Evolutionary conservation across 208 protist species (phyloP).

Genomic region (Acanthamoeba culbertsoni): DNA sequence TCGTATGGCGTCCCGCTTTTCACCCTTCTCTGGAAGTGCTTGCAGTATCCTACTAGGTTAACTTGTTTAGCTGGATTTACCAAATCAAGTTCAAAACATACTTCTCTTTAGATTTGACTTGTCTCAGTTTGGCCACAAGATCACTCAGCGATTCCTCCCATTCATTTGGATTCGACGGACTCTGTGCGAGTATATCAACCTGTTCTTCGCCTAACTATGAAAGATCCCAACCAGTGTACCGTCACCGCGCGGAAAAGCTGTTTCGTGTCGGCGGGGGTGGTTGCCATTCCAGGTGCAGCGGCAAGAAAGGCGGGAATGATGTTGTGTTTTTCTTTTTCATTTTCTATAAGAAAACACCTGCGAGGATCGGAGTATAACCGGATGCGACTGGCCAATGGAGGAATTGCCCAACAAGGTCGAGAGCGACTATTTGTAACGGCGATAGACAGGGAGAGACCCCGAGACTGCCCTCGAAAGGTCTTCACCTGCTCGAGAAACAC

Average conservation of each 20-base stretch:
- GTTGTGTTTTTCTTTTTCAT: neutral
- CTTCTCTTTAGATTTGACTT: neutral
- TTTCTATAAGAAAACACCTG: no score
- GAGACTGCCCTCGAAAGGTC: no score
- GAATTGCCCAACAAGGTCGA: no score
- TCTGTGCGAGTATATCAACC: neutral
- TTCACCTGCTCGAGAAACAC: no score
- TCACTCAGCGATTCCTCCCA: neutral
- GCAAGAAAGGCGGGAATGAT: neutral
- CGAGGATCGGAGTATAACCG: no score
- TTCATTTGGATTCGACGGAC: neutral
- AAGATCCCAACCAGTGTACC: neutral
- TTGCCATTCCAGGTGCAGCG: neutral
- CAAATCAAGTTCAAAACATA: no score
- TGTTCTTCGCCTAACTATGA: neutral
- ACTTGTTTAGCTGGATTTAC: no score
- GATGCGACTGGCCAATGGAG: no score
- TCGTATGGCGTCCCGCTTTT: neutral
- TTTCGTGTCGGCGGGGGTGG: neutral
- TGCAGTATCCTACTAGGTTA: neutral
- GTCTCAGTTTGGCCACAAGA: neutral
- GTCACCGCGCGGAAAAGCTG: neutral
- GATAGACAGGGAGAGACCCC: no score
- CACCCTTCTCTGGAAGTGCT: neutral
- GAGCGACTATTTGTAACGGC: no score